A percentile compares a stretch with the other conserved stretches of the same genome.
Evolutionary conservation across 1,284 basidiomycete species (phyloP).

Genomic region (Puccinia hordei): DNA sequence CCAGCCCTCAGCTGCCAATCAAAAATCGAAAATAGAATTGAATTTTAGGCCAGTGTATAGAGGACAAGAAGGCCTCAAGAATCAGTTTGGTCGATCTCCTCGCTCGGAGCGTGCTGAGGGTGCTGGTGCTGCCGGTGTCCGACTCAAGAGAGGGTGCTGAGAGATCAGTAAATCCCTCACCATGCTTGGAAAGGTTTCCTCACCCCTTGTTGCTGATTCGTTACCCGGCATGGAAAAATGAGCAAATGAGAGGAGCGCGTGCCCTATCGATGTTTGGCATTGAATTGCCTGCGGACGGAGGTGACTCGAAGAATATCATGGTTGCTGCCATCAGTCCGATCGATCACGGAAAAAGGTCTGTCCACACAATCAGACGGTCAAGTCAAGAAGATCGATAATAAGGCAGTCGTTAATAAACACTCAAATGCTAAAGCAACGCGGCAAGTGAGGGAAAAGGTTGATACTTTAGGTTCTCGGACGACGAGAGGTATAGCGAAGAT

Average conservation of each 20-base stretch:
- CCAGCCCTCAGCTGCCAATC: no score
- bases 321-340: slow-evolving; percentile 97
- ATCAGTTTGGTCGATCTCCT: no score
- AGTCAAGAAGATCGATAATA: slow-evolving; percentile 99
- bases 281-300: slow-evolving; percentile 68
- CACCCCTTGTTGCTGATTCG: no score
- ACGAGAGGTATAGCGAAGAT: slow-evolving; percentile 63
- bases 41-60: no score
- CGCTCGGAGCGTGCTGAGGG: no score
- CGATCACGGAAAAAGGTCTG: slow-evolving; percentile 97
- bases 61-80: no score
- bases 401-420: slow-evolving; percentile 98
- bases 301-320: slow-evolving; percentile 61
- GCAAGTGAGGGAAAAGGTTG: slow-evolving; percentile 96
- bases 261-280: slow-evolving; percentile 31
- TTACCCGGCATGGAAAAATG: slow-evolving; percentile 68
- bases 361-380: slow-evolving; percentile 91
- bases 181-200: no score
- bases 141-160: no score
- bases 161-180: no score
- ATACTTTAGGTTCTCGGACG: slow-evolving; percentile 61
- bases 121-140: no score
- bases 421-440: slow-evolving; percentile 97
- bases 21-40: no score
- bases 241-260: slow-evolving; percentile 78